Evolutionary conservation across 2,329 filamentous ascomycete genomes (phyloP), one percentile per base, ranked within the genome.

Genomic region (Sarocladium brachiariae): DNA sequence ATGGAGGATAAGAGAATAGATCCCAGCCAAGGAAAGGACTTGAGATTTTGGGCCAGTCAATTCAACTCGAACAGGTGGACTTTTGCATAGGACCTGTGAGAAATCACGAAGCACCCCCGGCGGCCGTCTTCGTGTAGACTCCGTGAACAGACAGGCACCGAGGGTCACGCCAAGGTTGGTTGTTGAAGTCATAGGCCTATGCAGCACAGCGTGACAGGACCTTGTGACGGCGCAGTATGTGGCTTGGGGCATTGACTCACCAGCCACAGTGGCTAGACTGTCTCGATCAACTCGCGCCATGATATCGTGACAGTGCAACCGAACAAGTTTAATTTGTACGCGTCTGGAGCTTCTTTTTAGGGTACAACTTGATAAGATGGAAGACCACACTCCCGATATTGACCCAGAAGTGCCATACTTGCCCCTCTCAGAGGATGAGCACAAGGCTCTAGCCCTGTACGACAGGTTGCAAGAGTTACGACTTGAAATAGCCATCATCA

Each of bases 381-480:
- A 67, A 45, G 56, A 63, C 24, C 41, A 46, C 58, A 64, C 65
- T 61, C 52, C 47, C 24, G 46, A 57, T 39, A 51, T 47, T 39
- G 38, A 58, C 57, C 52, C 72, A 3, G 25, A 5, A 25, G 14
- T 27, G 46, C 37, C 46, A 13, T 37, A 37, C 31, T 33, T 83
- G 33, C 71, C 76, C 7, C 71, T 92, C 38, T 87, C 84, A 1
- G 74, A 80, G 31, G 74, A 79, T 53, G 89, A 95, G 66, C 70
- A 76, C 58, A 75, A 75, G 55, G 76, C 86, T 24, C 71, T 93
- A 31, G 75, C 81, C 35, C 75, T 91, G 46, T 87, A 89, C 66
- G 83, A 90, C 63, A 77, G 78, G 56, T 70, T 89, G 23, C 81
- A 85, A 60, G 81, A 87, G 63, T 73, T 91, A 39, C 80, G 83